Conservation (phyloP, 164 flowering plant species). For the Annona squamosa region DNA sequence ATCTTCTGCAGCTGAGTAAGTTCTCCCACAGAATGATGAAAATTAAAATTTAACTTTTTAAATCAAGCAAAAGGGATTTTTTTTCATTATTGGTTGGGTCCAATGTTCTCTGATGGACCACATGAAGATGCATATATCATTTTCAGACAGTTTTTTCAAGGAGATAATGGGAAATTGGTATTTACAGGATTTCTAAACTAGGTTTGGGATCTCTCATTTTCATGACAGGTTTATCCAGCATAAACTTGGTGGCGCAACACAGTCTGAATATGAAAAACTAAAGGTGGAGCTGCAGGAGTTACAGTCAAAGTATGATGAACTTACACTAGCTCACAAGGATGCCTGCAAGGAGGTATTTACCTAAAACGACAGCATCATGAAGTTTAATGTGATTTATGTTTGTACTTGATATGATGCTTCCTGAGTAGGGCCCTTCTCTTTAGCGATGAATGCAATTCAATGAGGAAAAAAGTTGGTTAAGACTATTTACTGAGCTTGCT, state of each 20-base stretch:
- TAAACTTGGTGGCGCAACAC: constrained; percentile 69
- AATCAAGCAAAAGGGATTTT: not conserved
- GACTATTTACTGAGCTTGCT: no score
- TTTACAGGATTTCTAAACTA: no score
- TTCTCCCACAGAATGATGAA: not conserved
- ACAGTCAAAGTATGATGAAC: constrained; percentile 61
- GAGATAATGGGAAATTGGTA: not conserved
- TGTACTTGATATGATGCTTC: no score
- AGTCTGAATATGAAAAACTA: constrained; percentile 71
- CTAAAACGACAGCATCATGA: no score
- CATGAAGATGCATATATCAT: no score
- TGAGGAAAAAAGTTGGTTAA: no score
- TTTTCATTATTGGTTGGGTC: not conserved
- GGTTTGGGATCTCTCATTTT: not conserved
- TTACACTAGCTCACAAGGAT: constrained; percentile 47
- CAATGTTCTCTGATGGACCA: not conserved
- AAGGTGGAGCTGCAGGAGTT: constrained; percentile 66
- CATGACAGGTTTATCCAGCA: constrained; percentile 66
- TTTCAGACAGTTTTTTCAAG: not conserved
- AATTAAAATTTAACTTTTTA: not conserved
- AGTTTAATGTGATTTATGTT: no score
- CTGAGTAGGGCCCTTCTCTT: no score
- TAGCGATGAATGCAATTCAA: no score
- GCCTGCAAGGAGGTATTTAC: constrained; percentile 60
- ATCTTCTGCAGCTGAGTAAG: constrained; percentile 87